Base-by-base conservation (phyloP, 2,329 filamentous ascomycete species). In the Aspergillus candidus region DNA sequence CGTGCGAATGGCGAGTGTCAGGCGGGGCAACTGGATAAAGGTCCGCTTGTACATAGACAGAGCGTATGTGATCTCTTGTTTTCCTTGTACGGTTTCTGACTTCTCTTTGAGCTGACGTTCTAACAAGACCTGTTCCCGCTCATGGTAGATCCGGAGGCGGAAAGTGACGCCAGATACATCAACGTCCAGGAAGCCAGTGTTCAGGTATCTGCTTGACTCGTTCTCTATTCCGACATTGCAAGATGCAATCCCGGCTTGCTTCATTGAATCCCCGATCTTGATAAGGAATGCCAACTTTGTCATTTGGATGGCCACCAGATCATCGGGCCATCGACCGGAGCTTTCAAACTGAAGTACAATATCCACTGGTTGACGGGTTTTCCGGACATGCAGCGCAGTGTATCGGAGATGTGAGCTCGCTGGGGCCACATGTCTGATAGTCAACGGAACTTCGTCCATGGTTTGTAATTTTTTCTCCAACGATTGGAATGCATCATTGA, bases 311-410 rank as follows among this genome's bases (percentile, higher is more conserved):
- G 91, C 90, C 3, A 80, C 80, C 7, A 97, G 70, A 59, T 94
- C 88, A 60, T 97, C 90, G 0, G 93, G 93, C 93, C 93, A 98
- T 54, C 88, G 84, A 36, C 82, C 84, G 6, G 93, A 97, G 4
- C 86, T 87, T 69, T 98, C 93, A 56, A 98, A 97, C 60, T 91
- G 90, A 38, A 98, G 75, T 34, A 89, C 78, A 29, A 94, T 78
- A 53, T 94, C 83, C 53, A 90, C 84, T 0, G 87, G 84, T 10
- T 57, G 51, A 6, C 55, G 47, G 29, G 46, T 48, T 14, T 38
- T 49, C 15, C 65, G 58, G 29, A 61, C 45, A 35, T 51, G 56
- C 15, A 68, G 54, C 2, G 70, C 88, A 1, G 88, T 73, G 52
- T 85, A 91, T 33, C 91, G 82, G 6, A 94, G 74, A 43, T 84